Conservation (phyloP, 257 asterid species). For the Gardenia jasminoides region DNA sequence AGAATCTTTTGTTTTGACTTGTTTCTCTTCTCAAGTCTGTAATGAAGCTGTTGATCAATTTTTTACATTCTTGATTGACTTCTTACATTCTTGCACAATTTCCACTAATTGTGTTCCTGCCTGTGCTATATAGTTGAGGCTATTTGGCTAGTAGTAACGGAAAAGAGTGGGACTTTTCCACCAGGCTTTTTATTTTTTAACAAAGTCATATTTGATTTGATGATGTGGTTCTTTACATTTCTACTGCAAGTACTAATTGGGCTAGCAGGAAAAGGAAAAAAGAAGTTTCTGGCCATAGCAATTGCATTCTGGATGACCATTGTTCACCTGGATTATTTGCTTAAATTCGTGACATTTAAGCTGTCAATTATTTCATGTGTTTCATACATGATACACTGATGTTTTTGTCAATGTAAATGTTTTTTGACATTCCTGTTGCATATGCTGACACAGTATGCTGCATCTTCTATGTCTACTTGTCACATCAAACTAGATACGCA, state of each 20-base stretch:
- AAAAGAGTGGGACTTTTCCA: neutral
- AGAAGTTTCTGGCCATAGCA: neutral
- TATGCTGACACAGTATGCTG: constrained; percentile 4
- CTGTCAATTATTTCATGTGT: neutral
- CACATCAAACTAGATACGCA: constrained; percentile 61
- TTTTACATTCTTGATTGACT: no score
- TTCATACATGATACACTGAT: no score
- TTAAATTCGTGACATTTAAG: neutral
- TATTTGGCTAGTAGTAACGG: neutral
- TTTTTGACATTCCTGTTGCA: neutral
- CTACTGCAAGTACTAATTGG: neutral
- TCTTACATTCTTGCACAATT: no score
- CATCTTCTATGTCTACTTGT: constrained; percentile 12
- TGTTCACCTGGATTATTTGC: neutral
- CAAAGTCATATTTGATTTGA: neutral
- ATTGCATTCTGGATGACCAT: neutral
- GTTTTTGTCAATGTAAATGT: neutral
- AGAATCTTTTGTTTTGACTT: neutral
- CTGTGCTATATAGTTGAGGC: neutral
- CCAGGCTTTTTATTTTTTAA: neutral
- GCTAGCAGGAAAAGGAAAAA: neutral
- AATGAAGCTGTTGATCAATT: neutral
- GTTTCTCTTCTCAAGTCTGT: neutral
- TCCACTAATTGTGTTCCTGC: no score
- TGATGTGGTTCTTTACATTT: neutral